Conservation (phyloP, 495 filamentous ascomycete species). For the Xylaria bambusicola region DNA sequence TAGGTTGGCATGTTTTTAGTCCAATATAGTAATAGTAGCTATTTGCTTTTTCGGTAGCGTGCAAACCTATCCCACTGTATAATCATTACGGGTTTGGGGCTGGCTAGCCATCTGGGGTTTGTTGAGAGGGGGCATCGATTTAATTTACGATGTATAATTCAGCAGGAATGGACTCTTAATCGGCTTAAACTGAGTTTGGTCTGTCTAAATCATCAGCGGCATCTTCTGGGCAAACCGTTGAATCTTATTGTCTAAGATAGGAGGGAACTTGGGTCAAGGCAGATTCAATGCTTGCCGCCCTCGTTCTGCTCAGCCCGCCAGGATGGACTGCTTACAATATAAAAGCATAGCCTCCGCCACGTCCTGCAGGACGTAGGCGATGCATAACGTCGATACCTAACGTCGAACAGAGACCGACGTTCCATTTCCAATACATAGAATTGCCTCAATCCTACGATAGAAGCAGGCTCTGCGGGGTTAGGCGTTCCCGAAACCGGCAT, state of each 20-base stretch:
- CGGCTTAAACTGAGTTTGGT: not conserved
- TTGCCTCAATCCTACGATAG: not conserved
- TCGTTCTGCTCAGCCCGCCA: not conserved
- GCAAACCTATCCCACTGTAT: conserved; percentile 53
- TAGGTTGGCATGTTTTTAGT: conserved; percentile 34
- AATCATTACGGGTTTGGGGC: conserved; percentile 29
- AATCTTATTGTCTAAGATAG: not conserved
- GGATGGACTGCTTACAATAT: not conserved
- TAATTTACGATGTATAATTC: not conserved
- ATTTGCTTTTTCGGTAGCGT: conserved; percentile 46
- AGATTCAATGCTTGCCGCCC: not conserved
- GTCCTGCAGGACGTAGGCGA: not conserved
- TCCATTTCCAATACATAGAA: not conserved
- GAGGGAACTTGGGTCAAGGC: not conserved
- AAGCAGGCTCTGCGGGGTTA: conserved; percentile 1
- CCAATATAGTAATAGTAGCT: conserved; percentile 48
- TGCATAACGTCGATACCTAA: no score
- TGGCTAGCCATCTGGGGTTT: not conserved
- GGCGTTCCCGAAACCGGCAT: not conserved
- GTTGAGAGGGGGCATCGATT: not conserved
- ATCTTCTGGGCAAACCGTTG: not conserved
- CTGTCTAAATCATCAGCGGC: not conserved
- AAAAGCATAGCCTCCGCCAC: not conserved
- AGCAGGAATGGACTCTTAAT: not conserved
- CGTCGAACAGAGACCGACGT: not conserved